Evolutionary conservation across 1,284 basidiomycete genomes (phyloP).

Genomic region (Afroboletus lepidellus): DNA sequence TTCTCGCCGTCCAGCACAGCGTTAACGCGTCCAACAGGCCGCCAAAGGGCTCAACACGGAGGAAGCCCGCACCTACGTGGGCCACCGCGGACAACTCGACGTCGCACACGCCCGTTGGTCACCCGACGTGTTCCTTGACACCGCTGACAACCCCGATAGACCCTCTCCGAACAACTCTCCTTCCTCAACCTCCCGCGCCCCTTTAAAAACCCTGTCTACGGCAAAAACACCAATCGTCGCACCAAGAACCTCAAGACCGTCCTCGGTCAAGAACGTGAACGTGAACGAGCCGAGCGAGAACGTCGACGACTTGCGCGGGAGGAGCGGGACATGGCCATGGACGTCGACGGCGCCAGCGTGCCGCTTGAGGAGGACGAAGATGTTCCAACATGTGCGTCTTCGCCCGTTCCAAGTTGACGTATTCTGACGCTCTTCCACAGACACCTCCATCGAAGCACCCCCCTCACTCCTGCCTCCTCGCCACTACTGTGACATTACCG

Average conservation of each 20-base stretch:
- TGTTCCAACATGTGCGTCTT: constrained; percentile 56
- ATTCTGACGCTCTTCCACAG: constrained; percentile 36
- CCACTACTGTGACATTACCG: constrained; percentile 86
- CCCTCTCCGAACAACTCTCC: constrained; percentile 68
- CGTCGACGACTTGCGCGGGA: constrained; percentile 43
- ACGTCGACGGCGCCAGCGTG: constrained; percentile 34
- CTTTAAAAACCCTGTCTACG: constrained; percentile 72
- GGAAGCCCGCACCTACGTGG: constrained; percentile 15
- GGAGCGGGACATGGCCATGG: constrained; percentile 37
- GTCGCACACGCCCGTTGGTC: constrained; percentile 2
- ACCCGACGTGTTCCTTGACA: neutral
- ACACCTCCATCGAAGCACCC: constrained; percentile 66
- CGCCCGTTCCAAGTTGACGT: neutral
- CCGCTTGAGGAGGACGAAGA: constrained; percentile 40
- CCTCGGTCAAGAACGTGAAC: constrained; percentile 69
- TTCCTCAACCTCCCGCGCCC: constrained; percentile 65
- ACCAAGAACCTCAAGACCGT: constrained; percentile 77
- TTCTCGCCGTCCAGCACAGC: neutral
- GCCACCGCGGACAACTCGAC: neutral
- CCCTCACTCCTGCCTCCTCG: constrained; percentile 76
- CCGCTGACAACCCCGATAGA: constrained; percentile 37
- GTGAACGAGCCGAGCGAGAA: constrained; percentile 40
- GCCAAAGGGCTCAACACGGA: constrained; percentile 34
- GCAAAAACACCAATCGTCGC: constrained; percentile 64
- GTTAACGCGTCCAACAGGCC: constrained; percentile 26